Evolutionary conservation across 2,329 filamentous ascomycete species (phyloP).

Genomic region (Cladophialophora chaetospira): DNA sequence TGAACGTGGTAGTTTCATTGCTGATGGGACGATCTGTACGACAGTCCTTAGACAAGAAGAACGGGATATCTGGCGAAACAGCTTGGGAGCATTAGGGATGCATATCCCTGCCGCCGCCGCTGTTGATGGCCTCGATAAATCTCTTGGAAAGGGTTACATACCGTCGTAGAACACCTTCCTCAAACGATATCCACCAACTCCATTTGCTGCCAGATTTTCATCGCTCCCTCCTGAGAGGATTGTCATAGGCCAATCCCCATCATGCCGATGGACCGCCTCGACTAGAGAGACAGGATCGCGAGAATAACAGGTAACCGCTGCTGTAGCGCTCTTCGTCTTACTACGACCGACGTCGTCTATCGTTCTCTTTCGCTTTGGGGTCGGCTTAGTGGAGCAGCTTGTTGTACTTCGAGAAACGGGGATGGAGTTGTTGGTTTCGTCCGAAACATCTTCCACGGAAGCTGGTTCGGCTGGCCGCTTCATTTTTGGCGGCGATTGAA

Average conservation of each 20-base stretch:
- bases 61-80: neutral
- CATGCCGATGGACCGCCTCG: neutral
- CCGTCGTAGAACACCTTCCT: slow-evolving; percentile 12
- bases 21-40: slow-evolving; percentile 7
- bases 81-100: neutral
- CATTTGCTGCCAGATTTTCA: neutral
- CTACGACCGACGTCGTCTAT: slow-evolving; percentile 5
- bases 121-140: neutral
- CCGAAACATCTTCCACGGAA: slow-evolving; percentile 7
- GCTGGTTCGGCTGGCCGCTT: slow-evolving; percentile 10
- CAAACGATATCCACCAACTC: slow-evolving; percentile 1
- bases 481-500: neutral
- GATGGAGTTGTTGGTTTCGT: slow-evolving; percentile 2
- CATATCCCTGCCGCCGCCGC: neutral
- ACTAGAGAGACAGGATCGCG: slow-evolving; percentile 1
- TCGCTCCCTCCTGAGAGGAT: slow-evolving; percentile 6
- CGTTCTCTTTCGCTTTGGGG: slow-evolving; percentile 9
- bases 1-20: slow-evolving; percentile 13
- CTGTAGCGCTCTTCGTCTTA: slow-evolving; percentile 13
- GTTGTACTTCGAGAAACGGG: slow-evolving; percentile 8
- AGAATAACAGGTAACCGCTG: slow-evolving; percentile 4
- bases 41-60: slow-evolving; percentile 1
- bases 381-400: neutral
- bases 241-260: slow-evolving; percentile 7
- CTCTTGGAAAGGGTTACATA: neutral